Conservation (phyloP, 352 stramenopile species). For the Phytophthora colocasiae region DNA sequence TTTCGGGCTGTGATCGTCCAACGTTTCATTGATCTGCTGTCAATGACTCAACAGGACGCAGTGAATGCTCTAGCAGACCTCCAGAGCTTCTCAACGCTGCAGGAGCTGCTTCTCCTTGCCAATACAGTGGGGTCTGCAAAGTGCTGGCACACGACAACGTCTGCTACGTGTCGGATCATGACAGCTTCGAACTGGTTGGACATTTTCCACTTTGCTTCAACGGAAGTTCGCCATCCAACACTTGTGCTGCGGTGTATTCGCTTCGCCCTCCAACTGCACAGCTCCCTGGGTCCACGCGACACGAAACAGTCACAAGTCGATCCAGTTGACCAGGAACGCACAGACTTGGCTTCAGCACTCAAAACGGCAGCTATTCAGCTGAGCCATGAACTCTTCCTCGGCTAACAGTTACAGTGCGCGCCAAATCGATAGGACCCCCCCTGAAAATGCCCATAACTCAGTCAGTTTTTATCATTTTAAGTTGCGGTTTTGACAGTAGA, state of each 20-base stretch:
- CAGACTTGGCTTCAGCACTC: constrained; percentile 16
- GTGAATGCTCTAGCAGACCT: constrained; percentile 16
- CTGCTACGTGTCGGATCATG: constrained; percentile 37
- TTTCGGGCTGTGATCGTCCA: constrained; percentile 19
- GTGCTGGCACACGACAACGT: constrained; percentile 50
- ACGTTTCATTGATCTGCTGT: constrained; percentile 18
- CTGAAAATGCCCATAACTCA: too few species aligned
- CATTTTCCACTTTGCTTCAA: constrained; percentile 37
- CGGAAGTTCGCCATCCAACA: constrained; percentile 39
- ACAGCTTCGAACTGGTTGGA: constrained; percentile 36
- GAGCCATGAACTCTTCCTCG: constrained; percentile 32
- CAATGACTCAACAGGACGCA: constrained; percentile 23
- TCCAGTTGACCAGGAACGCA: constrained; percentile 19
- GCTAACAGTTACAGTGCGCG: neutral
- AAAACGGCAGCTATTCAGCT: constrained; percentile 32
- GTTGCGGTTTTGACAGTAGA: too few species aligned
- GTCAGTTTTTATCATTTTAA: too few species aligned
- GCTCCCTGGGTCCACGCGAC: constrained; percentile 2
- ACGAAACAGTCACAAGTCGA: constrained; percentile 16
- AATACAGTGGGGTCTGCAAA: constrained; percentile 27
- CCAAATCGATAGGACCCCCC: too few species aligned
- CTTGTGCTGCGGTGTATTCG: constrained; percentile 45
- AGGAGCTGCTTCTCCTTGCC: constrained; percentile 34
- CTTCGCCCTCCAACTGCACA: constrained; percentile 34
- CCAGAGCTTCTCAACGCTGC: constrained; percentile 13